Base-by-base conservation (phyloP, 1,284 basidiomycete species). In the Cutaneotrichosporon sp. region DNA sequence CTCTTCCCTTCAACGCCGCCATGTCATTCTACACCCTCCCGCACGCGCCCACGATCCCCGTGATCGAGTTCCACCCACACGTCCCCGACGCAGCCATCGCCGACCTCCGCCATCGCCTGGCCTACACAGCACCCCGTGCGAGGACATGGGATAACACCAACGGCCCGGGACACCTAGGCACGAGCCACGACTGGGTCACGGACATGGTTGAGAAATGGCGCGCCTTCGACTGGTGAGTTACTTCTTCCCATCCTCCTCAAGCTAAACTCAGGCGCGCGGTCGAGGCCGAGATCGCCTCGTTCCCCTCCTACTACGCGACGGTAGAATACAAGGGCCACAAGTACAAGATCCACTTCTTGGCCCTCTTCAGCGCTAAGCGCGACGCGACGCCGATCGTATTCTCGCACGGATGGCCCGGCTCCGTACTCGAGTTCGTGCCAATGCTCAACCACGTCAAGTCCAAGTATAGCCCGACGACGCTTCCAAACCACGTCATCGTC, bases 321-420 rank as follows among this genome's bases (percentile, higher is more conserved):
- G 56, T 76, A 13, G 42, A 61, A 42, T 51, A 63, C 16, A 61
- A 67, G 1, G 65, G 65, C 11, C 50, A 64, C 21, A 60, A 38
- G 16, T 71, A 69, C 58, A 65, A 70, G 14, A 68, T 77, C 4
- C 76, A 79, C 51, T 81, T 80, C 56, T 69, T 73, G 21, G 76
- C 69, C 0, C 60, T 77, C 4, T 76, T 73, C 64, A 72, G 71
- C 22, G 30, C 68, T 31, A 67, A 71, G 46, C 58, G 64, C 22
- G 69, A 78, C 46, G 78, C 78, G 3, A 62, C 74, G 10, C 76
- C 79, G 10, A 53, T 81, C 22, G 61, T 80, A 13, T 63, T 80
- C 62, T 66, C 71, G 31, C 80, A 81, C 58, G 80, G 80, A 11
- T 81, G 80, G 80, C 80, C 80, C 11, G 64, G 79, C 14, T 69